These are phyloP conservation scores for Exophiala spinifera DNA, from an alignment of 2,329 filamentous ascomycete species.

Conservation along the genomic window DNA sequence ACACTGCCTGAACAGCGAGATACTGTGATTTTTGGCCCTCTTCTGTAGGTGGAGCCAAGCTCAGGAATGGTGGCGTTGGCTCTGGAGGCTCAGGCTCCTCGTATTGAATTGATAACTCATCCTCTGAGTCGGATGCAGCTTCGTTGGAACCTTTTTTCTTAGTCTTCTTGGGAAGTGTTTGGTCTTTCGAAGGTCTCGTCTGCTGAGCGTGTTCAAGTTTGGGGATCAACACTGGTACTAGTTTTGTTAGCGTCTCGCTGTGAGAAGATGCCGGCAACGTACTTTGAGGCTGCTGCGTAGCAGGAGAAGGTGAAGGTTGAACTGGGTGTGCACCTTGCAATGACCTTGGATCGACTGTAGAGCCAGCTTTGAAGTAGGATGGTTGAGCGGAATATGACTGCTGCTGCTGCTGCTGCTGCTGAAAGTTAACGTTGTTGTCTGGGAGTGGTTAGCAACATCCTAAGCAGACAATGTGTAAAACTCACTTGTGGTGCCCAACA, in stretches of 20 bases:
- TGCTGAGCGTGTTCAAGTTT: conserved; percentile 23
- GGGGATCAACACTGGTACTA: conserved; percentile 5
- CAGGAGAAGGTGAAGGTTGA: conserved; percentile 4
- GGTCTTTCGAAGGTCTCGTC: conserved; percentile 4
- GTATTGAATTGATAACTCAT: conserved; percentile 51
- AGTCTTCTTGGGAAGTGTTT: conserved; percentile 23
- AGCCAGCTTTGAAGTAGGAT: conserved; percentile 14
- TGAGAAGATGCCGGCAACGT: background rate
- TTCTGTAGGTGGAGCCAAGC: conserved; percentile 52
- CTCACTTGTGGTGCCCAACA: conserved; percentile 11
- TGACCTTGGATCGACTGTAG: conserved; percentile 23
- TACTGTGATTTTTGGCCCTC: conserved; percentile 49
- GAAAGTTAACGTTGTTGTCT: conserved; percentile 12
- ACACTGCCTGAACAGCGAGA: conserved; percentile 60
- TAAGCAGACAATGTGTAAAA: background rate
- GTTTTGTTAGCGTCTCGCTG: background rate
- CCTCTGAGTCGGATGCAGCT: conserved; percentile 38
- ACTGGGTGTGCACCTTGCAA: conserved; percentile 25
- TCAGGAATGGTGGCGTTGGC: conserved; percentile 52
- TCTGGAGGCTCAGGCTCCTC: conserved; percentile 52
- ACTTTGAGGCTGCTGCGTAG: background rate
- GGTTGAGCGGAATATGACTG: conserved; percentile 10
- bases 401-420: conserved; percentile 17
- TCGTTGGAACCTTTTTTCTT: conserved; percentile 25
- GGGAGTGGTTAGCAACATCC: background rate